phyloP scores from a whole-genome alignment of 352 stramenopile species.

The Thalassiosira mediterranea region DNA sequence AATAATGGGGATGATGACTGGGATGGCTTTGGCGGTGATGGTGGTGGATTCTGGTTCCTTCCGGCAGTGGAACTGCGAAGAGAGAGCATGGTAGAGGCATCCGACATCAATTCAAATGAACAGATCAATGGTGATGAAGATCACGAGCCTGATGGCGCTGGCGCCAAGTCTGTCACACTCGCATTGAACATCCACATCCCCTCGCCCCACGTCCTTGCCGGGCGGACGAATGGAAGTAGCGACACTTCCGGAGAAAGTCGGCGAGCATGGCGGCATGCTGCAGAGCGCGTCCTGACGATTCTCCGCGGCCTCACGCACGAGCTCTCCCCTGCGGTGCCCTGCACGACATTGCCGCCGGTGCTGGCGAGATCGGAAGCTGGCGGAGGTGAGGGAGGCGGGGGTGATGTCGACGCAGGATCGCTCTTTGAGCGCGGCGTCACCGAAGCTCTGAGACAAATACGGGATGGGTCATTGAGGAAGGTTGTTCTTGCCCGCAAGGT shows the following conservation, averaged over 20 bases:
- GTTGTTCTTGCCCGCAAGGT: constrained; percentile 77
- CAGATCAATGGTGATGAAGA: no score
- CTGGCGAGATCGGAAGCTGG: constrained; percentile 51
- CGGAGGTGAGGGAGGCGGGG: constrained; percentile 16
- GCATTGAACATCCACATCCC: constrained; percentile 54
- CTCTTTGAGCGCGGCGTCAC: constrained; percentile 68
- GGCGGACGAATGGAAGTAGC: not conserved
- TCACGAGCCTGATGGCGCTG: no score
- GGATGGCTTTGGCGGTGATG: constrained; percentile 64
- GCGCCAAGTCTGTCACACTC: constrained; percentile 35
- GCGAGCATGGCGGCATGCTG: constrained; percentile 36
- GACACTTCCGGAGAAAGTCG: constrained; percentile 20
- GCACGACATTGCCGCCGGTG: constrained; percentile 73
- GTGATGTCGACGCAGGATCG: constrained; percentile 28
- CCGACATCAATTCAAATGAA: no score
- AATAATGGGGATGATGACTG: constrained; percentile 38
- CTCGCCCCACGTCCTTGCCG: not conserved
- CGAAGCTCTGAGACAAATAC: constrained; percentile 60
- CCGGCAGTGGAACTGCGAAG: constrained; percentile 68
- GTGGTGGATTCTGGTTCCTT: constrained; percentile 74
- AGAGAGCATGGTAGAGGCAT: constrained; percentile 19
- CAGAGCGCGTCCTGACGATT: constrained; percentile 42
- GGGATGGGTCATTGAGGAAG: constrained; percentile 58
- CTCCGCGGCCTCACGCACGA: constrained; percentile 55
- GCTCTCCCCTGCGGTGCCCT: constrained; percentile 48